Conservation (phyloP, 352 stramenopile genomes). For the Globisporangium viniferum region DNA sequence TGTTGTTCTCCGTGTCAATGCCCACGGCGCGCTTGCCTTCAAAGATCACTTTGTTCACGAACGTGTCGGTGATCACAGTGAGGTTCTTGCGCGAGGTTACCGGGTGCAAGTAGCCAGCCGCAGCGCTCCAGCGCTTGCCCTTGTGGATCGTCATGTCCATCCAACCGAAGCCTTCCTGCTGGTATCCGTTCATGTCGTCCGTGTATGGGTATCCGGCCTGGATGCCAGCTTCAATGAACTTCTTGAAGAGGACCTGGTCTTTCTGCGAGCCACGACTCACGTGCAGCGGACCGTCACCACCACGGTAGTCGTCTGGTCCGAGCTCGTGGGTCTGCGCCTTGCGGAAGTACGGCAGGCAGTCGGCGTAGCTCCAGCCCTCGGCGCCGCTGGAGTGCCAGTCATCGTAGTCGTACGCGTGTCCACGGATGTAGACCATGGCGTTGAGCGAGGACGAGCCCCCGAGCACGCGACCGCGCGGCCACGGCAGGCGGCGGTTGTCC, state of each 20-base stretch:
- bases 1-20: slow-evolving; percentile 67
- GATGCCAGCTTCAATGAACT: slow-evolving; percentile 86
- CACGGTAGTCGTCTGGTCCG: slow-evolving; percentile 73
- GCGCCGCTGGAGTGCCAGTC: slow-evolving; percentile 77
- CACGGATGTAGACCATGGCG: slow-evolving; percentile 90
- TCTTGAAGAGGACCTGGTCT: slow-evolving; percentile 83
- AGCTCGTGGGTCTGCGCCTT: slow-evolving; percentile 81
- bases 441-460: slow-evolving; percentile 88
- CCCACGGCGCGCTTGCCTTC: slow-evolving; percentile 75
- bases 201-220: slow-evolving; percentile 86
- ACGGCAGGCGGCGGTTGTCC: slow-evolving; percentile 73
- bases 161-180: slow-evolving; percentile 89
- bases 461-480: slow-evolving; percentile 85
- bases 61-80: slow-evolving; percentile 75
- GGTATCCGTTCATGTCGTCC: slow-evolving; percentile 88
- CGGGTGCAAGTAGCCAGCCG: slow-evolving; percentile 74
- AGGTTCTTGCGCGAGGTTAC: slow-evolving; percentile 65
- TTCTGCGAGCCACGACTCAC: slow-evolving; percentile 79
- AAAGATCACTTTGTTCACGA: slow-evolving; percentile 85
- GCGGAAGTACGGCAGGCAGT: slow-evolving; percentile 88
- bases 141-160: slow-evolving; percentile 89
- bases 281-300: slow-evolving; percentile 77
- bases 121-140: slow-evolving; percentile 75
- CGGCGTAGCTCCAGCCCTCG: slow-evolving; percentile 81
- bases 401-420: slow-evolving; percentile 86